A percentile compares a stretch with the other conserved stretches of the same genome.
Evolutionary conservation across 2,329 filamentous ascomycete species (phyloP).

Genomic region (Cladosporium velox): DNA sequence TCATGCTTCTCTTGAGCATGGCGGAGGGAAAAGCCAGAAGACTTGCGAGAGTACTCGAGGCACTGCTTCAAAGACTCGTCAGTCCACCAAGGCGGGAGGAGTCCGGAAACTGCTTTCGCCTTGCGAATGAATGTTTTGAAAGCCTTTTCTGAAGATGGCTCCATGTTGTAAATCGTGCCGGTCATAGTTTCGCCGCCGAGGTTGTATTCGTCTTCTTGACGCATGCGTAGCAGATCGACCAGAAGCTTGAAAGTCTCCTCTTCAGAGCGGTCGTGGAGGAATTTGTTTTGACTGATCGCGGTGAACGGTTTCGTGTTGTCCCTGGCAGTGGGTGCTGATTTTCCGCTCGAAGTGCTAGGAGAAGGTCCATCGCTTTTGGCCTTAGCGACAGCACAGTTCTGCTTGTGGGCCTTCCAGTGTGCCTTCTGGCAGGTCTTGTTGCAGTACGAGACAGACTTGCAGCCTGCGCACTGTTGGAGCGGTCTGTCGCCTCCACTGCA

Average conservation of each 20-base stretch:
- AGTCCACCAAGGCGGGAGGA: conserved; percentile 27
- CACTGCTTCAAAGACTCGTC: conserved; percentile 22
- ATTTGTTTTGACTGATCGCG: conserved; percentile 24
- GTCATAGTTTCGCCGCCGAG: conserved; percentile 24
- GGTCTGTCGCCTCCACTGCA: too few relatives aligned
- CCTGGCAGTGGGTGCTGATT: background rate
- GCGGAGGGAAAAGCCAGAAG: conserved; percentile 10
- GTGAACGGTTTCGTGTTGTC: conserved; percentile 22
- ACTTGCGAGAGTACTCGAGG: conserved; percentile 17
- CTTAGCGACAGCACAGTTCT: too few relatives aligned
- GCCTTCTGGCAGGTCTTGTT: too few relatives aligned
- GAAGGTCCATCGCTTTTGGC: too few relatives aligned
- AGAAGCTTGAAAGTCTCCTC: conserved; percentile 30
- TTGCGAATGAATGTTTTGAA: conserved; percentile 23
- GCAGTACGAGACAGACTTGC: too few relatives aligned
- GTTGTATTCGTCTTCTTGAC: conserved; percentile 25
- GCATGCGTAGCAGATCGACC: conserved; percentile 29
- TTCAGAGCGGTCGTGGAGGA: conserved; percentile 28
- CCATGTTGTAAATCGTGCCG: conserved; percentile 22
- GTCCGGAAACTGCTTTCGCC: conserved; percentile 20
- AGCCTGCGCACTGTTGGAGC: too few relatives aligned
- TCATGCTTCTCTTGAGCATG: conserved; percentile 22
- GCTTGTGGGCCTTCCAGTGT: too few relatives aligned
- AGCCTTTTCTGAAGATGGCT: conserved; percentile 21
- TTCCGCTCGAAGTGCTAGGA: too few relatives aligned